Evolutionary conservation across 2,329 filamentous ascomycete genomes (phyloP), one percentile per base, ranked within the genome.

Genomic region (Ascocoryne sarcoides): DNA sequence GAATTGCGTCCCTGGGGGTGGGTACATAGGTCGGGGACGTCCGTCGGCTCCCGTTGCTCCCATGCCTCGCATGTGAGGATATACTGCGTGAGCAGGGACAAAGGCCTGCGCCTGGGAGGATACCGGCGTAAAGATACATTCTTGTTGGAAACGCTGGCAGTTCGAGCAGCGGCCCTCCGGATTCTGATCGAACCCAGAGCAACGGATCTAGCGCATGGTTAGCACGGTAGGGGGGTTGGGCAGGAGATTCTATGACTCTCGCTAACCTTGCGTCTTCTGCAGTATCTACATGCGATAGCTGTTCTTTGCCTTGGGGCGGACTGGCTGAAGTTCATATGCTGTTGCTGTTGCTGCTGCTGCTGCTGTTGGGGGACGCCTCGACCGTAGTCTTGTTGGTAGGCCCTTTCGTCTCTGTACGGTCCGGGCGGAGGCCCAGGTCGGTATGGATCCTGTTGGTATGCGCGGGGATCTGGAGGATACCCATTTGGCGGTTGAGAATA

Each of bases 51-150:
- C 59, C 32, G 60, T 53, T 7, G 12, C 23, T 21, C 48, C 52
- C 47, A 57, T 54, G 48, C 67, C 67, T 41, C 69, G 65, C 55
- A 74, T 58, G 52, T 70, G 65, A 12, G 72, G 71, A 47, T 73
- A 83, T 43, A 79, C 76, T 5, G 80, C 78, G 57, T 84, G 78
- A 8, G 79, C 80, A 5, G 81, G 81, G 23, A 85, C 81, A 55
- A 85, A 85, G 9, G 82, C 81, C 60, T 84, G 80, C 7, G 79
- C 76, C 62, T 84, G 80, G 9, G 79, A 81, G 3, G 79, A 84
- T 17, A 86, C 81, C 2, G 82, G 81, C 1, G 80, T 84, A 62
- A 86, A 86, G 62, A 86, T 76, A 63, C 82, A 86, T 58, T 84
- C 79, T 61, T 85, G 81, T 49, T 81, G 80, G 64, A 85, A 86